Evolutionary conservation across 1,284 basidiomycete genomes (phyloP).

Genomic region (Mycena sp.): DNA sequence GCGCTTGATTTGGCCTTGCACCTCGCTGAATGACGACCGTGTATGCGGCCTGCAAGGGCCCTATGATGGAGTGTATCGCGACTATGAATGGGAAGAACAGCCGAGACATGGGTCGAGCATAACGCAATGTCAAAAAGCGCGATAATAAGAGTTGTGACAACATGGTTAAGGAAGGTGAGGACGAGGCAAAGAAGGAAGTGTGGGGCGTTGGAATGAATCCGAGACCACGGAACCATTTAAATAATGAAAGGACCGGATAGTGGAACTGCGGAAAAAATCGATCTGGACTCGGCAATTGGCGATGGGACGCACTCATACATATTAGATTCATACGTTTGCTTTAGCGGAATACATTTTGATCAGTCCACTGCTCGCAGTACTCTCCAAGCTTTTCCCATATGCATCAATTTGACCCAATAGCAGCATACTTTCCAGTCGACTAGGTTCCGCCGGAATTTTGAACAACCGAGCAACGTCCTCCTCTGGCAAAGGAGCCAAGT

Average conservation of each 20-base stretch:
- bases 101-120: constrained; percentile 54
- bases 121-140: constrained; percentile 48
- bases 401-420: constrained; percentile 90
- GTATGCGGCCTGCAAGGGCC: constrained; percentile 47
- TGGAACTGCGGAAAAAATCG: no score
- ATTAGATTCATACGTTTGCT: constrained; percentile 13
- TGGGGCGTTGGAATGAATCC: background rate
- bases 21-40: constrained; percentile 27
- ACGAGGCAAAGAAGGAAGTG: constrained; percentile 1
- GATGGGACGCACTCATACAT: constrained; percentile 2
- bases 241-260: no score
- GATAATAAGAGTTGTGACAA: constrained; percentile 16
- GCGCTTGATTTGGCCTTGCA: background rate
- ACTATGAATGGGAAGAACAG: constrained; percentile 52
- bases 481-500: constrained; percentile 87
- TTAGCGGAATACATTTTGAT: constrained; percentile 80
- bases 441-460: constrained; percentile 92
- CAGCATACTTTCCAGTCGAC: constrained; percentile 89
- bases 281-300: background rate
- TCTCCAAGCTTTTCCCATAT: constrained; percentile 80
- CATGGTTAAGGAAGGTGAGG: constrained; percentile 3
- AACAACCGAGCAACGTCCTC: constrained; percentile 87
- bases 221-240: constrained; percentile 1
- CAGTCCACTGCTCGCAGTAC: constrained; percentile 73
- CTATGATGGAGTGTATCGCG: constrained; percentile 49